These are phyloP conservation scores for Erodium maritimum DNA, from an alignment of 345 rosid genomes.

Conservation along the genomic window DNA sequence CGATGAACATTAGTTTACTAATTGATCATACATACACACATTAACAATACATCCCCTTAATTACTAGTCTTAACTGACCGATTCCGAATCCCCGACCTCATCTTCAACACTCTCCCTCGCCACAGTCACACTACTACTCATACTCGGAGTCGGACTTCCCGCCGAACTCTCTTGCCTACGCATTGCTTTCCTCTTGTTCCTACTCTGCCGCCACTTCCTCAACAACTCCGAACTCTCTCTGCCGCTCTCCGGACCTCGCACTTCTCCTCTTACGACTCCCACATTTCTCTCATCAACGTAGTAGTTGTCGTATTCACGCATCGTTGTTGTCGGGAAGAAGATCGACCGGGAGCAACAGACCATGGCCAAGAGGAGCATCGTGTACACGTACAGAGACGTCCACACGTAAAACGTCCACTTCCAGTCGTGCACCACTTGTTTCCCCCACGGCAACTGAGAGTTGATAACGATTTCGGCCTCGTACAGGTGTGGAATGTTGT, in stretches of 20 bases:
- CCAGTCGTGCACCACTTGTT: constrained; percentile 54
- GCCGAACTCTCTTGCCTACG: constrained; percentile 10
- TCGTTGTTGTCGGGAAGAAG: constrained; percentile 24
- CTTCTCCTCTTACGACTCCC: constrained; percentile 7
- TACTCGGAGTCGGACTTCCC: constrained; percentile 23
- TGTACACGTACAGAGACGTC: constrained; percentile 40
- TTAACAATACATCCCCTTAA: no score
- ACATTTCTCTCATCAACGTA: neutral
- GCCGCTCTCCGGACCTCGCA: constrained; percentile 4
- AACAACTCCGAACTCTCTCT: constrained; percentile 21
- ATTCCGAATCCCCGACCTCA: constrained; percentile 33
- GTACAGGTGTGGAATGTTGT: constrained; percentile 47
- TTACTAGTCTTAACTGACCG: constrained; percentile 16
- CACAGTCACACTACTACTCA: constrained; percentile 12
- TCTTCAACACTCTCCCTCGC: constrained; percentile 17
- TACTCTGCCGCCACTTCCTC: constrained; percentile 32
- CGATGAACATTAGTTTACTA: no score
- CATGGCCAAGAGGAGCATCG: constrained; percentile 21
- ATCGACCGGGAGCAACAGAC: constrained; percentile 32
- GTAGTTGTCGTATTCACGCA: neutral
- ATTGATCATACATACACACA: no score
- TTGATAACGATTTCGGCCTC: constrained; percentile 45
- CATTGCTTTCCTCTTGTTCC: constrained; percentile 36
- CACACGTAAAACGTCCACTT: constrained; percentile 65
- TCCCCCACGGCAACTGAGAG: constrained; percentile 56